A percentile compares a stretch with the other conserved stretches of the same genome.
phyloP scores from a whole-genome alignment of 2,329 filamentous ascomycete species.

The Pestalotiopsis sp. region DNA sequence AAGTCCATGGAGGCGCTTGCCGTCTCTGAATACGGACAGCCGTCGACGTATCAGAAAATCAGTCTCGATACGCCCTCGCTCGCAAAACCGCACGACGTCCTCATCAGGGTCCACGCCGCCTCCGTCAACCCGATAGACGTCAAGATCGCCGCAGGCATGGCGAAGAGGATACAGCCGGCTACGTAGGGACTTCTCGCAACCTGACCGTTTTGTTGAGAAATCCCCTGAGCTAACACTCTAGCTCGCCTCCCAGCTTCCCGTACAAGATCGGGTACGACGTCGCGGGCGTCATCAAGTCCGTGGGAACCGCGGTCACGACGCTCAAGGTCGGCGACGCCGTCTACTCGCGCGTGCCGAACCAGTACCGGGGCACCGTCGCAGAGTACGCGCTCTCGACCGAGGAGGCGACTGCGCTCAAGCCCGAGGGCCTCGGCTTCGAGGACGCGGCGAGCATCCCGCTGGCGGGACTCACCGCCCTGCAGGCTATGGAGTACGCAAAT shows the following conservation, averaged over 20 bases:
- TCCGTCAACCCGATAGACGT: not conserved
- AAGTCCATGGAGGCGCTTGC: not conserved
- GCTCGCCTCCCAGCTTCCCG: not conserved
- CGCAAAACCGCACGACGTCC: not conserved
- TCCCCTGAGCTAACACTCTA: not conserved
- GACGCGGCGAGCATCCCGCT: not conserved
- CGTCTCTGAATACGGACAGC: not conserved
- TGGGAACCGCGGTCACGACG: not conserved
- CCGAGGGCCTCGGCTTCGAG: not conserved
- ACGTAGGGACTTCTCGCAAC: not conserved
- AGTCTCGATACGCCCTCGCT: not conserved
- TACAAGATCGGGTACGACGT: not conserved
- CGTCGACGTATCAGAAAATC: not conserved
- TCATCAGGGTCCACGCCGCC: not conserved
- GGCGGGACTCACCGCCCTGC: not conserved
- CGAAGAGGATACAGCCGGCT: not conserved
- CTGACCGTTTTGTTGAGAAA: not conserved
- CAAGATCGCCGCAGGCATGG: not conserved
- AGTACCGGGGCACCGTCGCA: not conserved
- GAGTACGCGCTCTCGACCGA: not conserved
- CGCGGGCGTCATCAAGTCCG: not conserved
- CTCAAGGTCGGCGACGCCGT: not conserved
- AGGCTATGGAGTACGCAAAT: not conserved
- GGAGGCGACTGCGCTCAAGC: not conserved
- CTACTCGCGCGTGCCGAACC: not conserved